Evolutionary conservation across 2,329 filamentous ascomycete genomes (phyloP), one percentile per base, ranked within the genome.

Genomic region (Alternaria infectoria): DNA sequence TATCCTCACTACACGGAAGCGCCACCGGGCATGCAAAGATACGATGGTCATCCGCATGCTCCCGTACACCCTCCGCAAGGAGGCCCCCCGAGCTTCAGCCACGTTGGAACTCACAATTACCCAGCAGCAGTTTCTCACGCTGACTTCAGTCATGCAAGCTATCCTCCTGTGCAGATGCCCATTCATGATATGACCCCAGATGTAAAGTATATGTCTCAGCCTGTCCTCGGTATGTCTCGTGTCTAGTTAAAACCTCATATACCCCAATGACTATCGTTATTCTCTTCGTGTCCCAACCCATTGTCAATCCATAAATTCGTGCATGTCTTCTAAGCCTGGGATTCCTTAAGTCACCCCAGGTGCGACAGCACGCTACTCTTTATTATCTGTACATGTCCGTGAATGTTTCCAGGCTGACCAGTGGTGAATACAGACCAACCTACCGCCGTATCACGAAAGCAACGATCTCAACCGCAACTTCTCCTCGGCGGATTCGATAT

Each of bases 221-320:
- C 75, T 72, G 73, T 75, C 69, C 77, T 78, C 67, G 76, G 77
- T 80, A 80, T 79, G 77, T 80, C 77, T 72, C 77, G 74, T 74
- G 73, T 80, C 70, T 80, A 78, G 75, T 77, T 74, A 71, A 63
- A 71, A 72, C 69, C 64, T 70, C 67, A 57, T 71, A 76, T 72
- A 74, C 68, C 69, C 71, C 71, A 77, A 73, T 71, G 68, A 75
- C 63, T 72, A 75, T 74, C 68, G 71, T 70, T 70, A 71, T 69
- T 65, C 66, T 67, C 67, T 69, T 61, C 54, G 60, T 67, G 68
- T 62, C 63, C 36, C 59, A 45, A 50, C 40, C 55, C 46, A 51
- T 57, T 52, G 19, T 49, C 47, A 57, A 21, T 30, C 54, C 46
- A 19, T 60, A 55, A 43, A 61, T 55, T 54, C 40, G 59, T 69